Evolutionary conservation across 805 yeast species (phyloP), one percentile per base, ranked within the genome.

Genomic region (Ogataea haglerorum): DNA sequence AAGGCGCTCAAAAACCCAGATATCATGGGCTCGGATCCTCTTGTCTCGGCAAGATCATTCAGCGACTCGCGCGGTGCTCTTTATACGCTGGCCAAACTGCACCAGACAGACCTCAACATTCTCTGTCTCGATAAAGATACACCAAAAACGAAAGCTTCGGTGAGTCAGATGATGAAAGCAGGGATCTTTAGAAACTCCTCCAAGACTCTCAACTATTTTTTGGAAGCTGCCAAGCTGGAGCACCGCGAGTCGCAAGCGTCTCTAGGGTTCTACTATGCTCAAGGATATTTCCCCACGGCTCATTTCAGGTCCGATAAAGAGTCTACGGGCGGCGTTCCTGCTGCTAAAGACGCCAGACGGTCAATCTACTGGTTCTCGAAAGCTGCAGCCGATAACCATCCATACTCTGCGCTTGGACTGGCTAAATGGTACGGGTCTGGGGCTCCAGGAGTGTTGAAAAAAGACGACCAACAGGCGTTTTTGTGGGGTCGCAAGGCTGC

Each of bases 361-460:
- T 76, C 85, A 7, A 71, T 85, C 35, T 83, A 83, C 10, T 85
- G 91, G 90, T 85, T 84, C 59, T 68, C 81, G 8, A 69, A 76
- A 39, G 82, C 86, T 3, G 87, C 89, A 34, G 72, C 69, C 30
- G 68, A 72, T 44, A 83, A 82, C 12, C 81, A 82, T 51, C 70
- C 82, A 0, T 76, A 80, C 53, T 81, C 86, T 3, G 83, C 84
- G 57, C 67, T 85, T 56, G 87, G 86, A 0, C 62, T 85, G 25
- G 76, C 84, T 44, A 89, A 89, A 34, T 84, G 91, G 90, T 78
- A 80, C 51, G 69, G 84, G 10, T 79, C 88, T 0, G 95, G 95
- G 2, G 78, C 78, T 0, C 68, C 69, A 10, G 76, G 70, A 2
- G 64, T 76, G 1, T 57, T 84, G 30, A 63, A 64, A 30, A 70